A percentile compares a stretch with the other conserved stretches of the same genome.
Conservation (phyloP, 345 rosid genomes). For the Citrus trifoliata region DNA sequence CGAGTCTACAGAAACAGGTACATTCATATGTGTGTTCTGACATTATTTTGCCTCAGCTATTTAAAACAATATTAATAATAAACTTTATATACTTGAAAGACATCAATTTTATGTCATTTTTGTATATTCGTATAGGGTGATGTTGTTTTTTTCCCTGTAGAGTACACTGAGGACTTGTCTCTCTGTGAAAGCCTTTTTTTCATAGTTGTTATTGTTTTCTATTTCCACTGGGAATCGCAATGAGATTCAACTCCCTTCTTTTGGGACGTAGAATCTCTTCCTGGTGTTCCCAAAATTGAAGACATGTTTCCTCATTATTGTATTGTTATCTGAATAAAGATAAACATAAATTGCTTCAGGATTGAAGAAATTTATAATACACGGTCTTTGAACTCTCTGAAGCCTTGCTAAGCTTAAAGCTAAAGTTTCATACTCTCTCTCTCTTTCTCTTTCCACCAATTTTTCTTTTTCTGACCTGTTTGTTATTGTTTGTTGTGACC, state of each 20-base stretch:
- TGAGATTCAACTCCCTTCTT: not conserved
- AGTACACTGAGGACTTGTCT: not conserved
- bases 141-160: not conserved
- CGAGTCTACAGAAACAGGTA: conserved; percentile 82
- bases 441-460: not conserved
- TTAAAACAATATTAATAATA: not conserved
- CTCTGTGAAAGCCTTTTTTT: not conserved
- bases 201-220: not conserved
- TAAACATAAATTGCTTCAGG: not conserved
- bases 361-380: not conserved
- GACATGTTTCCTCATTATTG: not conserved
- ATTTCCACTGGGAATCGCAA: not conserved
- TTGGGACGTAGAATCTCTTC: not conserved
- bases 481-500: not conserved
- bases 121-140: not conserved
- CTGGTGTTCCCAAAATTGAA: not conserved
- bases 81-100: not conserved
- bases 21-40: not conserved
- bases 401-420: not conserved
- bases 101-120: not conserved
- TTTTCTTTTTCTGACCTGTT: not conserved
- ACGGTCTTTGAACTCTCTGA: not conserved
- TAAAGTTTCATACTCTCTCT: not conserved
- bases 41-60: not conserved
- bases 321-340: not conserved